Conservation (phyloP, 2,329 filamentous ascomycete genomes). For the Pseudonectria buxi region DNA sequence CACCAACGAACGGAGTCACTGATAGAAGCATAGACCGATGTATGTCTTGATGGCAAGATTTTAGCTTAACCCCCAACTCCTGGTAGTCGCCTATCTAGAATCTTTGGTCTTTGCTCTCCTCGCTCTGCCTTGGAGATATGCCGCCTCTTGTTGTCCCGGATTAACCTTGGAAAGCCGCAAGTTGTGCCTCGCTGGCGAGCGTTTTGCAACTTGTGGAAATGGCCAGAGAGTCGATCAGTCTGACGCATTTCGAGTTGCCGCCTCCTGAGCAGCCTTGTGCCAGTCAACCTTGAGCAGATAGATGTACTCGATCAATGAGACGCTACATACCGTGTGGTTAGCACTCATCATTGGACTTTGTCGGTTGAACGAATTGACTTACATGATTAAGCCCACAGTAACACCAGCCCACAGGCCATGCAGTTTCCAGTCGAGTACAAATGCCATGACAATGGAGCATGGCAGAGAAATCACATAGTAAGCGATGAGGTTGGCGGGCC, state of each 20-base stretch:
- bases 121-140: no score
- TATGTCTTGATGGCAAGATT: no score
- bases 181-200: background rate
- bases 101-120: no score
- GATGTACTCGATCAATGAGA: slow-evolving; percentile 46
- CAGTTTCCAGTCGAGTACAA: slow-evolving; percentile 70
- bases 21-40: no score
- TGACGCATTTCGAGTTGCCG: slow-evolving; percentile 43
- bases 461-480: slow-evolving; percentile 87
- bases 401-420: slow-evolving; percentile 77
- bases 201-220: no score
- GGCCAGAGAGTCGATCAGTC: slow-evolving; percentile 25
- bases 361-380: slow-evolving; percentile 23
- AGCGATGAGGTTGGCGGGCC: slow-evolving; percentile 77
- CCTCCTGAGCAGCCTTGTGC: slow-evolving; percentile 46
- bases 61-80: no score
- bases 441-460: slow-evolving; percentile 70
- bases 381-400: slow-evolving; percentile 62
- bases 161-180: no score
- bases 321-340: slow-evolving; percentile 27
- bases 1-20: no score
- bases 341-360: slow-evolving; percentile 5
- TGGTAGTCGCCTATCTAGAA: no score
- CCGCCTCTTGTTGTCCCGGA: no score
- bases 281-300: slow-evolving; percentile 48